Percentiles rank a stretch among this genome's conserved stretches.
phyloP scores from a whole-genome alignment of 768 basidiomycete genomes.

The Mycena vitilis region DNA sequence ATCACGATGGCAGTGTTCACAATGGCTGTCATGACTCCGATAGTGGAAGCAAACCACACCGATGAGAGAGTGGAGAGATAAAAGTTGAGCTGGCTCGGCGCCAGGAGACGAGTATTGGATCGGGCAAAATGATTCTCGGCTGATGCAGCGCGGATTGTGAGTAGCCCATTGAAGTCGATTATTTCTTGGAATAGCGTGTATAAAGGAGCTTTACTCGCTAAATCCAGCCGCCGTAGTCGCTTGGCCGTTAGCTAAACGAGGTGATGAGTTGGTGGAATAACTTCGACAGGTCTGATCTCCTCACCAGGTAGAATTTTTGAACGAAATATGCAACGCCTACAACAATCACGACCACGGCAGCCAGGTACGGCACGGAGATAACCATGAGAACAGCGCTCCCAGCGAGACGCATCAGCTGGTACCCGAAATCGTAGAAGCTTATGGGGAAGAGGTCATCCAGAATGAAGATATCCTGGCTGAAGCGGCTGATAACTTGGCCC shows the following conservation, averaged over 20 bases:
- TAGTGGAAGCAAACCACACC: constrained; percentile 28
- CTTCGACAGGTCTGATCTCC: constrained; percentile 37
- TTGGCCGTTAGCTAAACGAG: constrained; percentile 61
- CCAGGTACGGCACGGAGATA: constrained; percentile 66
- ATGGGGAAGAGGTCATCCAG: constrained; percentile 50
- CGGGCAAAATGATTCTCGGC: constrained; percentile 61
- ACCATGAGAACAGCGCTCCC: constrained; percentile 68
- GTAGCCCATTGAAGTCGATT: constrained; percentile 43
- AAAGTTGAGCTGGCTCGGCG: constrained; percentile 23
- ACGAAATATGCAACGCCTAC: constrained; percentile 54
- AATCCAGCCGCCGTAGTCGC: constrained; percentile 39
- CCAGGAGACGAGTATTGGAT: constrained; percentile 18
- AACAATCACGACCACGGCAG: constrained; percentile 61
- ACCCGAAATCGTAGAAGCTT: constrained; percentile 60
- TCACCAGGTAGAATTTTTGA: constrained; percentile 42
- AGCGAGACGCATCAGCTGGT: constrained; percentile 57
- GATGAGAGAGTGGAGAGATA: constrained; percentile 24
- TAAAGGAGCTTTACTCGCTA: constrained; percentile 52
- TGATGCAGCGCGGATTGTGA: constrained; percentile 74
- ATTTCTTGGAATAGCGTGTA: constrained; percentile 50
- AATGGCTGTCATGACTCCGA: constrained; percentile 29
- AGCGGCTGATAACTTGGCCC: constrained; percentile 61
- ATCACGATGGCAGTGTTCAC: constrained; percentile 31
- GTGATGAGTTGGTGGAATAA: constrained; percentile 57
- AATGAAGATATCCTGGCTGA: constrained; percentile 47